These are phyloP conservation scores for Brasenia schreberi DNA, from an alignment of 164 flowering plant genomes.

Conservation along the genomic window DNA sequence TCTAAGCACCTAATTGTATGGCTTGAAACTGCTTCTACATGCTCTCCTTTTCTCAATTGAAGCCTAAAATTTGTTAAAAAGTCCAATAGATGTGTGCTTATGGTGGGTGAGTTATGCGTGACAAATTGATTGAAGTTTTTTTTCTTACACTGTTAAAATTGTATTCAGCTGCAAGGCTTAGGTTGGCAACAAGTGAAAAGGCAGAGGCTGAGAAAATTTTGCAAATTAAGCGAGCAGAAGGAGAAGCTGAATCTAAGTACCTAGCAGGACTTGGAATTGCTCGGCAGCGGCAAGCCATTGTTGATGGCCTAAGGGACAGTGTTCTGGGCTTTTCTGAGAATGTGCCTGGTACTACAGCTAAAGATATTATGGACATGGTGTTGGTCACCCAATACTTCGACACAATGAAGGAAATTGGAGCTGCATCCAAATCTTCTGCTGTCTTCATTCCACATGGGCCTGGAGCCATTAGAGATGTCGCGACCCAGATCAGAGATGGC, in stretches of 20 bases:
- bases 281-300: slow-evolving; percentile 69
- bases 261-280: slow-evolving; percentile 46
- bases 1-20: no score
- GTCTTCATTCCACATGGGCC: slow-evolving; percentile 92
- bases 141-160: no score
- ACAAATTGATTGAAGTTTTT: no score
- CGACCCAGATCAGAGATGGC: slow-evolving; percentile 61
- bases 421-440: slow-evolving; percentile 61
- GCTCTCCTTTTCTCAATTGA: no score
- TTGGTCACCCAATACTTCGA: slow-evolving; percentile 76
- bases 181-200: slow-evolving; percentile 46
- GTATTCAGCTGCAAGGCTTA: slow-evolving; percentile 50
- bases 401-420: slow-evolving; percentile 82
- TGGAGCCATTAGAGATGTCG: slow-evolving; percentile 64
- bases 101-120: no score
- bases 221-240: slow-evolving; percentile 48
- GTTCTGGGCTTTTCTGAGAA: slow-evolving; percentile 66
- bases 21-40: no score
- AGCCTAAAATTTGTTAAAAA: no score
- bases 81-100: no score
- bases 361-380: slow-evolving; percentile 88
- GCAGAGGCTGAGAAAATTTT: slow-evolving; percentile 52
- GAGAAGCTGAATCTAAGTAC: slow-evolving; percentile 49
- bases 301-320: slow-evolving; percentile 79
- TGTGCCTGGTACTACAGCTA: slow-evolving; percentile 69